A percentile compares a stretch with the other conserved stretches of the same genome.
Conservation (phyloP, 1,284 basidiomycete genomes). For the Gymnopus androsaceus region DNA sequence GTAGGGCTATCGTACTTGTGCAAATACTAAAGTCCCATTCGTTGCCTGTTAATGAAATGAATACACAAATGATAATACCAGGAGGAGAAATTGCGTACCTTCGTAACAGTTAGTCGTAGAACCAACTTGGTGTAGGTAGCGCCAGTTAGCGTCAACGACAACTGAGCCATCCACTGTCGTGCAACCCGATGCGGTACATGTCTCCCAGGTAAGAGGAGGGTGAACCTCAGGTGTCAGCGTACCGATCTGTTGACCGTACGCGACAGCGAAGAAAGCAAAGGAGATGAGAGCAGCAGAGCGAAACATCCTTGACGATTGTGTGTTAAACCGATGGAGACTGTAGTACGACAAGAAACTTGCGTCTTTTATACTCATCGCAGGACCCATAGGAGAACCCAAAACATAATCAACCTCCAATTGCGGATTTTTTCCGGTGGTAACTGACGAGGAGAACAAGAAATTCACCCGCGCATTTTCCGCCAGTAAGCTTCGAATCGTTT, state of each 20-base stretch:
- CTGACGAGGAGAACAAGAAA: too few species aligned
- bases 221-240: too few species aligned
- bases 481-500: too few species aligned
- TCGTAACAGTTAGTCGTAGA: conserved; percentile 42
- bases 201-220: too few species aligned
- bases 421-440: not conserved
- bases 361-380: not conserved
- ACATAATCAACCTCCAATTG: not conserved
- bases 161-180: conserved; percentile 31
- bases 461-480: not conserved
- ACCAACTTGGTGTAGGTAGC: conserved; percentile 45
- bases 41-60: too few species aligned
- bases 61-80: too few species aligned
- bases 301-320: conserved; percentile 10
- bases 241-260: too few species aligned
- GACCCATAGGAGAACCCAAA: not conserved
- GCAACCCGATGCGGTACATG: too few species aligned
- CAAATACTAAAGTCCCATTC: conserved; percentile 37
- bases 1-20: conserved; percentile 34
- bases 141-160: conserved; percentile 51
- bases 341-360: not conserved
- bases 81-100: too few species aligned
- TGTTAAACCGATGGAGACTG: conserved; percentile 1
- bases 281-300: conserved; percentile 10
- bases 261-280: conserved; percentile 8